phyloP scores from a whole-genome alignment of 257 asterid species.

The Sherardia arvensis region DNA sequence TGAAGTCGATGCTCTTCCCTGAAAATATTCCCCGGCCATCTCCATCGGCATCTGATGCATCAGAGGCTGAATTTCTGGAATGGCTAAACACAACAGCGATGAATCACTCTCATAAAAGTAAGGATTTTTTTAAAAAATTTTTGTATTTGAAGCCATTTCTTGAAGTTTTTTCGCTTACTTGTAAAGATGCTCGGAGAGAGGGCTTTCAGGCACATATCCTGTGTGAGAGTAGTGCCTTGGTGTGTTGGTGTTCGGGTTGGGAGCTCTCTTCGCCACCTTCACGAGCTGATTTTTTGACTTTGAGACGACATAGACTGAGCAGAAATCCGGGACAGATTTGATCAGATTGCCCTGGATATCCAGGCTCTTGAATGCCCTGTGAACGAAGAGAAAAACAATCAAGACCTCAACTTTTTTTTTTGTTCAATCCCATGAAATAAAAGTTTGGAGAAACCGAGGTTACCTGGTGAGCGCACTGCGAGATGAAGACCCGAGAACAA shows the following conservation, averaged over 20 bases:
- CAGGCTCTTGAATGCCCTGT: slow-evolving; percentile 60
- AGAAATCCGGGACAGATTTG: slow-evolving; percentile 52
- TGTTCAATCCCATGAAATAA: neutral
- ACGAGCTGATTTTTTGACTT: slow-evolving; percentile 35
- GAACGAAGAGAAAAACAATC: neutral
- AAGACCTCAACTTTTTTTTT: neutral
- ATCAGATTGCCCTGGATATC: slow-evolving; percentile 47
- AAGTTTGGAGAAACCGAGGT: neutral
- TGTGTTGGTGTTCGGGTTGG: slow-evolving; percentile 24
- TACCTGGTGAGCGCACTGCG: slow-evolving; percentile 62
- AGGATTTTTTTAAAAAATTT: neutral
- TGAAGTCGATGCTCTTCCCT: slow-evolving; percentile 7
- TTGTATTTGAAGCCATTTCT: too few species aligned
- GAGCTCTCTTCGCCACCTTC: slow-evolving; percentile 38
- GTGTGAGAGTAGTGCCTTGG: slow-evolving; percentile 13
- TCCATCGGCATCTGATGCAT: slow-evolving; percentile 20
- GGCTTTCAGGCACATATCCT: slow-evolving; percentile 16
- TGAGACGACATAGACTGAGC: slow-evolving; percentile 52
- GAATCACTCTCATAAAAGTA: neutral
- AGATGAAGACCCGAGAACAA: slow-evolving; percentile 64
- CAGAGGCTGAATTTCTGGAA: slow-evolving; percentile 33
- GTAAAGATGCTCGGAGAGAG: slow-evolving; percentile 13
- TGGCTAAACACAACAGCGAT: slow-evolving; percentile 25
- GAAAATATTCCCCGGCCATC: slow-evolving; percentile 16
- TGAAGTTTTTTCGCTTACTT: slow-evolving; percentile 23